Conservation (phyloP, 1,284 basidiomycete species). For the Inonotus obliquus region DNA sequence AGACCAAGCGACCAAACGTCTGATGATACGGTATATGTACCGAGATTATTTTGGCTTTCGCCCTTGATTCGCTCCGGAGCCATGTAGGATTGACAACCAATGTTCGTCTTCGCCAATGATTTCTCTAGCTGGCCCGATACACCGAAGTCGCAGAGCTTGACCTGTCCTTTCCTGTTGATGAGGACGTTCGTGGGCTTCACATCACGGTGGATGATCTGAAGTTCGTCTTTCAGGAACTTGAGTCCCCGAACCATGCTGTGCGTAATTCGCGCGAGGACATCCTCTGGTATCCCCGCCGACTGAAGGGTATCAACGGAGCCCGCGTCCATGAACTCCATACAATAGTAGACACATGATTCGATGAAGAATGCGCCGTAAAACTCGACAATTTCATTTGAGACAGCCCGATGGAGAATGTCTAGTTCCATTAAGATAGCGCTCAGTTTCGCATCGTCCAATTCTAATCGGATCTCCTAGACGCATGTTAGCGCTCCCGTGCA, state of each 20-base stretch:
- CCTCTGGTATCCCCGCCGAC: slow-evolving; percentile 70
- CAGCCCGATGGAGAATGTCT: slow-evolving; percentile 93
- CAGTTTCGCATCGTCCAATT: slow-evolving; percentile 91
- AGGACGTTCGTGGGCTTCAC: slow-evolving; percentile 98
- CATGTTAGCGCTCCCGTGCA: slow-evolving; percentile 8
- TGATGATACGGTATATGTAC: slow-evolving; percentile 94
- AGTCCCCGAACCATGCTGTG: slow-evolving; percentile 85
- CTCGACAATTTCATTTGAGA: slow-evolving; percentile 90
- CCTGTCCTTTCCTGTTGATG: slow-evolving; percentile 82
- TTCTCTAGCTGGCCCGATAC: slow-evolving; percentile 97
- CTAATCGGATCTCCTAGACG: slow-evolving; percentile 91
- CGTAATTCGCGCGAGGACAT: slow-evolving; percentile 83
- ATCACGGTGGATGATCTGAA: slow-evolving; percentile 97
- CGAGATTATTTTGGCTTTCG: slow-evolving; percentile 81
- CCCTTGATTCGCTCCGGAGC: slow-evolving; percentile 97
- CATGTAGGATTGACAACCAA: slow-evolving; percentile 99
- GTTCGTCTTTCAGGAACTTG: slow-evolving; percentile 92
- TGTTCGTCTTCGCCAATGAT: slow-evolving; percentile 95
- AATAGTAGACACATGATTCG: slow-evolving; percentile 98
- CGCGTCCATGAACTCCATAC: slow-evolving; percentile 99
- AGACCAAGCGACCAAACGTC: slow-evolving; percentile 99
- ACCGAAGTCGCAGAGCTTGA: slow-evolving; percentile 98
- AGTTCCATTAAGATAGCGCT: slow-evolving; percentile 99
- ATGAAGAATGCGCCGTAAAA: slow-evolving; percentile 99
- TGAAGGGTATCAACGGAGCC: slow-evolving; percentile 89